Percentiles rank a stretch among this genome's conserved stretches.
These are phyloP conservation scores for Alternaria dauci DNA, from an alignment of 2,329 filamentous ascomycete genomes.

Conservation along the genomic window DNA sequence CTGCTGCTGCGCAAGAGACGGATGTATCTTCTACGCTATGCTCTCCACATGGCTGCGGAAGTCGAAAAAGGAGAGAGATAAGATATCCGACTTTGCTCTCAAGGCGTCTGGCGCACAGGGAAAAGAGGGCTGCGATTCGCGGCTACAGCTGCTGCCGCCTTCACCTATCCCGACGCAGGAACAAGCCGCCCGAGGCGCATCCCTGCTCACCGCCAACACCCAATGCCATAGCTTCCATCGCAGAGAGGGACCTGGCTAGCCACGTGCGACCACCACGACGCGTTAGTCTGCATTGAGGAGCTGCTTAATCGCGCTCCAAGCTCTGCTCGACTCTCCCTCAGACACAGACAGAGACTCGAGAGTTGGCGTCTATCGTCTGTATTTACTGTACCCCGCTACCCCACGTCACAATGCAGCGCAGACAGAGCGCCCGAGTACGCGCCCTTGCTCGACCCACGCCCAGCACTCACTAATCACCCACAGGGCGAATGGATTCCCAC, in stretches of 20 bases:
- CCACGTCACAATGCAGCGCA: slow-evolving; percentile 39
- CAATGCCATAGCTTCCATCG: not conserved
- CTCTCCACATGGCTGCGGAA: no score
- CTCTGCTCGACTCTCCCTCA: not conserved
- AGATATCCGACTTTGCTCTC: no score
- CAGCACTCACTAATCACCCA: not conserved
- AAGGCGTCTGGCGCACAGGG: not conserved
- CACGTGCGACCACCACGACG: not conserved
- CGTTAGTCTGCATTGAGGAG: slow-evolving; percentile 2
- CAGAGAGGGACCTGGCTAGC: not conserved
- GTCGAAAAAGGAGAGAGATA: no score
- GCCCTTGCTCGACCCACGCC: not conserved
- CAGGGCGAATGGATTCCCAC: slow-evolving; percentile 58
- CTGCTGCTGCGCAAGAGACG: not conserved
- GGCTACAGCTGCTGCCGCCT: slow-evolving; percentile 12
- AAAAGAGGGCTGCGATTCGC: slow-evolving; percentile 13
- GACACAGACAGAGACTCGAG: no score
- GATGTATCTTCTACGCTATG: no score
- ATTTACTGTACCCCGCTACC: slow-evolving; percentile 9
- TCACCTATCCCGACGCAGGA: slow-evolving; percentile 24
- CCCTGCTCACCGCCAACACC: slow-evolving; percentile 1
- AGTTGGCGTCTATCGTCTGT: not conserved
- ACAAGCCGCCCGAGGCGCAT: slow-evolving; percentile 11
- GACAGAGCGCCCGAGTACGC: slow-evolving; percentile 49
- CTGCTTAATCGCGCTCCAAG: not conserved